Percentiles rank a stretch among this genome's conserved stretches.
These are phyloP conservation scores for Yamadazyma olivae DNA, from an alignment of 805 yeast genomes.

Conservation along the genomic window DNA sequence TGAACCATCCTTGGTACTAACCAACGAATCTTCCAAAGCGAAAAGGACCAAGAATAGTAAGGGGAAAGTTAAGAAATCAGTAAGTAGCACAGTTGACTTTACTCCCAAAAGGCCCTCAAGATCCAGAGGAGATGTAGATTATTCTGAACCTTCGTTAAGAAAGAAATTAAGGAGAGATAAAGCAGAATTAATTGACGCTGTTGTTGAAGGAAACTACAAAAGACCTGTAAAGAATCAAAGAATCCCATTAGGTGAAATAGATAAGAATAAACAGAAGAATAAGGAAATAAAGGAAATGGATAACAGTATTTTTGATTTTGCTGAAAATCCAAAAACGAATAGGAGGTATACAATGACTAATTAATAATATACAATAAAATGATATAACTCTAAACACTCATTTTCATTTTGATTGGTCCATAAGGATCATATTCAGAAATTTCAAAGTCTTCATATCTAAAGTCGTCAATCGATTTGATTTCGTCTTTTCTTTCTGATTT, in stretches of 20 bases:
- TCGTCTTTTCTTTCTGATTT: constrained; percentile 46
- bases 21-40: too few relatives aligned
- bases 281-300: not conserved
- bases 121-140: constrained; percentile 57
- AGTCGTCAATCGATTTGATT: constrained; percentile 77
- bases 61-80: too few relatives aligned
- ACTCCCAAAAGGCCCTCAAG: constrained; percentile 19
- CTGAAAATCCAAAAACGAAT: constrained; percentile 16
- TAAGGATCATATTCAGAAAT: constrained; percentile 79
- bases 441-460: constrained; percentile 83
- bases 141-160: constrained; percentile 64
- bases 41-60: too few relatives aligned
- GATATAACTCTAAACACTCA: constrained; percentile 69
- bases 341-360: constrained; percentile 9
- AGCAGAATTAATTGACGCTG: constrained; percentile 60
- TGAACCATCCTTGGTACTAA: too few relatives aligned
- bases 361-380: constrained; percentile 5
- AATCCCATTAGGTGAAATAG: constrained; percentile 7
- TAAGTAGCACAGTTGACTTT: not conserved
- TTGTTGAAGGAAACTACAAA: constrained; percentile 30
- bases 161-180: constrained; percentile 68
- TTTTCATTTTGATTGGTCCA: constrained; percentile 85
- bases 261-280: constrained; percentile 1
- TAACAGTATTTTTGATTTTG: constrained; percentile 36
- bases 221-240: constrained; percentile 7